These are phyloP conservation scores for Tetrahymena elliotti DNA, from an alignment of 73 alveolate species.

Conservation along the genomic window DNA sequence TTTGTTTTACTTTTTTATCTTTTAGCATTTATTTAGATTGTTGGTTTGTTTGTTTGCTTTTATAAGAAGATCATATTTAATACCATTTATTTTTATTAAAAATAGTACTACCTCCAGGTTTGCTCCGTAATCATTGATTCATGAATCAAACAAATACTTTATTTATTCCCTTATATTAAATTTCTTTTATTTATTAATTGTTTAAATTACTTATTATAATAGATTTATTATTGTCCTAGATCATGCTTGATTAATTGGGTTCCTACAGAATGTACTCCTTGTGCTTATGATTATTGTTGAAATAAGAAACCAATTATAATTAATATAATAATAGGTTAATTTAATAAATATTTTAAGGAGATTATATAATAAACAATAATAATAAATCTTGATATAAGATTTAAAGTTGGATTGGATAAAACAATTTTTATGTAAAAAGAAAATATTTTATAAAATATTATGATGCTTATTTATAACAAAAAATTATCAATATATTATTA, in stretches of 20 bases:
- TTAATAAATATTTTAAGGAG: neutral
- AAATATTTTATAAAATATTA: too few relatives aligned
- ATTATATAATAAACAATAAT: neutral
- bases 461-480: neutral
- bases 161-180: neutral
- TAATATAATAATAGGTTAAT: too few relatives aligned
- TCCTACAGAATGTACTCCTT: neutral
- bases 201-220: neutral
- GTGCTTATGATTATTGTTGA: neutral
- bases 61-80: too few relatives aligned
- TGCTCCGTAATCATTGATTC: neutral
- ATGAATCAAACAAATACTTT: neutral
- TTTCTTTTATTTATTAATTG: neutral
- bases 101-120: neutral
- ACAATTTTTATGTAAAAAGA: neutral
- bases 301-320: neutral
- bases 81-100: neutral
- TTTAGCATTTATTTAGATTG: too few relatives aligned
- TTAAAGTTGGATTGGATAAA: too few relatives aligned
- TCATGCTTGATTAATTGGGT: neutral
- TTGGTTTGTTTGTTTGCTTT: neutral
- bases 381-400: neutral
- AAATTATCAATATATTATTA: neutral
- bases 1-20: neutral
- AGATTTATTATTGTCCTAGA: neutral